Percentiles rank a stretch among this genome's conserved stretches.
These are phyloP conservation scores for Trichoderma hamatum DNA, from an alignment of 2,329 filamentous ascomycete genomes.

Conservation along the genomic window DNA sequence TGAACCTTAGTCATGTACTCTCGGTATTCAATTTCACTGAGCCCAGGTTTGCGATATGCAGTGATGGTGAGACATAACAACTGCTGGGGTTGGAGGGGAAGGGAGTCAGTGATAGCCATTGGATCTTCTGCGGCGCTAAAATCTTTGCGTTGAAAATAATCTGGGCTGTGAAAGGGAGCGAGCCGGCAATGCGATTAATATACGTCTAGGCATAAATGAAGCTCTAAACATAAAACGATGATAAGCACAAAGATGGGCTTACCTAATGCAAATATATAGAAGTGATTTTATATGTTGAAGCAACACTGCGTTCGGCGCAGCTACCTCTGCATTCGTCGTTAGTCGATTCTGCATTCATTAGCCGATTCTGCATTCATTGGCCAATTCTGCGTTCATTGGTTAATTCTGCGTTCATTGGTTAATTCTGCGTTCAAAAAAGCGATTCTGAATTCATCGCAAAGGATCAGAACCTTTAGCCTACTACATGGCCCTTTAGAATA, in stretches of 20 bases:
- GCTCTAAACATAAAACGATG: background rate
- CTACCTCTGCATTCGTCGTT: background rate
- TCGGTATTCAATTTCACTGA: constrained; percentile 20
- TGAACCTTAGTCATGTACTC: constrained; percentile 28
- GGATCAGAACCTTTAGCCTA: background rate
- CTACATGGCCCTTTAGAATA: too few relatives aligned
- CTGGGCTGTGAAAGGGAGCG: background rate
- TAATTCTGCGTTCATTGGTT: background rate
- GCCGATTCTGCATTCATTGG: background rate
- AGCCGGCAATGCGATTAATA: background rate
- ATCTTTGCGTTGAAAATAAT: background rate
- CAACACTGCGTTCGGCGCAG: constrained; percentile 1
- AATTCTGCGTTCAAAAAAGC: background rate
- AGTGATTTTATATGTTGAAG: background rate
- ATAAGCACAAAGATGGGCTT: background rate
- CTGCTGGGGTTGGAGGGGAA: constrained; percentile 2
- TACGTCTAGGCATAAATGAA: background rate
- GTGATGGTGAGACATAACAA: constrained; percentile 26
- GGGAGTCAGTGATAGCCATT: constrained; percentile 5
- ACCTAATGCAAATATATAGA: background rate
- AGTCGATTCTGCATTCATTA: background rate
- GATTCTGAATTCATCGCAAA: background rate
- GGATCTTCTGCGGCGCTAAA: background rate
- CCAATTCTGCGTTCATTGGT: background rate
- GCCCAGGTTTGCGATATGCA: constrained; percentile 25